phyloP scores from a whole-genome alignment of 345 rosid species.

The Citrus inodora region DNA sequence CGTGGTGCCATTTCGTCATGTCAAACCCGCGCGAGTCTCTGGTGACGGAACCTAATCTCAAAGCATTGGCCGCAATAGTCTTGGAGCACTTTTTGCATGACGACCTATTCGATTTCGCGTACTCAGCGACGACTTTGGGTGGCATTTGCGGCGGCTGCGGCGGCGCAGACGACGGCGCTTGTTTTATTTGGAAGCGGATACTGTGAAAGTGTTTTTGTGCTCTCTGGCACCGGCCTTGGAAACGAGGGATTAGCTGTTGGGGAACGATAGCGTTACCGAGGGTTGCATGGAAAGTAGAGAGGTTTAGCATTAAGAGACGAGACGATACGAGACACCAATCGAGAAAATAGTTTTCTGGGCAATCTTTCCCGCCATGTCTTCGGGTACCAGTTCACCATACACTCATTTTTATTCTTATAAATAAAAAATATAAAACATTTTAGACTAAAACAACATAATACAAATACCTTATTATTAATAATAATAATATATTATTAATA shows the following conservation, averaged over 20 bases:
- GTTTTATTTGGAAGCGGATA: not conserved
- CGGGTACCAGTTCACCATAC: not conserved
- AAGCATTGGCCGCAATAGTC: slow-evolving; percentile 42
- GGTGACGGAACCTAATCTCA: slow-evolving; percentile 56
- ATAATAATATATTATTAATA: too few species aligned
- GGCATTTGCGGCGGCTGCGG: not conserved
- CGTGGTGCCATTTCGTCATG: slow-evolving; percentile 76
- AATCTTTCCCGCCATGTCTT: not conserved
- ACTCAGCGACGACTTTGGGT: slow-evolving; percentile 56
- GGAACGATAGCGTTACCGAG: not conserved
- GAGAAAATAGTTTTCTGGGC: not conserved
- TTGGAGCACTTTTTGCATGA: slow-evolving; percentile 70
- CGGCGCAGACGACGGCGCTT: not conserved
- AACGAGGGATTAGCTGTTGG: not conserved
- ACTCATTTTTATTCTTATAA: too few species aligned
- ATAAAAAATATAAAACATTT: too few species aligned
- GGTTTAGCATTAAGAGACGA: not conserved
- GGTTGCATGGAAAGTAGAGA: not conserved
- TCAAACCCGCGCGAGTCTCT: slow-evolving; percentile 71
- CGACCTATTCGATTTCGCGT: slow-evolving; percentile 82
- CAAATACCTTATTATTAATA: too few species aligned
- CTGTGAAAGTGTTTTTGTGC: not conserved
- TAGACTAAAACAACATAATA: too few species aligned
- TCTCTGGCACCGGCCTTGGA: not conserved
- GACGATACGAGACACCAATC: not conserved